These are phyloP conservation scores for Dactylellina haptotyla DNA, from an alignment of 2,329 filamentous ascomycete species.

Conservation along the genomic window DNA sequence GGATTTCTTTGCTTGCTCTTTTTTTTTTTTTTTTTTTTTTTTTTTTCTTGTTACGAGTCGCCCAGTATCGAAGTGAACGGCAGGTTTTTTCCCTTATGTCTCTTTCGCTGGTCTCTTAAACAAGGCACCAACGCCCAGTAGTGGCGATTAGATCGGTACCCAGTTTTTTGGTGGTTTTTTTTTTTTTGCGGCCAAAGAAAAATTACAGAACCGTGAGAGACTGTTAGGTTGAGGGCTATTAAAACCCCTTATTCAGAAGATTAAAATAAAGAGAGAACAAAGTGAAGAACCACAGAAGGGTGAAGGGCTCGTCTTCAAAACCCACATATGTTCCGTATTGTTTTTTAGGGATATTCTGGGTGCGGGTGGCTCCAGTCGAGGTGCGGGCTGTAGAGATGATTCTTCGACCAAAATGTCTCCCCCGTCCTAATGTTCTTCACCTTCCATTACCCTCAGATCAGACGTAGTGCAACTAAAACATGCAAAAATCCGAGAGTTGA, in stretches of 20 bases:
- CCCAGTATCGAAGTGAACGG: too few species aligned
- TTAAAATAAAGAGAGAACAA: neutral
- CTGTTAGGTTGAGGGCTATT: too few species aligned
- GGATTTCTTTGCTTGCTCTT: neutral
- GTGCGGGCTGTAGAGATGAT: too few species aligned
- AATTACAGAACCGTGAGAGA: neutral
- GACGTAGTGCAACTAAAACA: too few species aligned
- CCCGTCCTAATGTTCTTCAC: constrained; percentile 20
- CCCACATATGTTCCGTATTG: too few species aligned
- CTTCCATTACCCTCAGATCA: constrained; percentile 25
- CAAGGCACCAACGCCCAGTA: constrained; percentile 46
- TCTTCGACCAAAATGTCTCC: too few species aligned
- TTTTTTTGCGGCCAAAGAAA: neutral
- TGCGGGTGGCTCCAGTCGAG: too few species aligned
- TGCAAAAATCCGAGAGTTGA: too few species aligned
- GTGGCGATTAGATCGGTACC: constrained; percentile 38
- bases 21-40: constrained; percentile 19
- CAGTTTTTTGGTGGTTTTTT: constrained; percentile 12
- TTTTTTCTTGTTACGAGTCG: constrained; percentile 23
- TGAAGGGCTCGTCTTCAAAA: too few species aligned
- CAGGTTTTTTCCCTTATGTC: too few species aligned
- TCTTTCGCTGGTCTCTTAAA: constrained; percentile 47
- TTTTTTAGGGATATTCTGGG: too few species aligned
- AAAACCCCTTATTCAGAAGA: neutral
- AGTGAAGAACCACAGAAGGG: too few species aligned